A percentile compares a stretch with the other conserved stretches of the same genome.
Evolutionary conservation across 176 grass and related monocot genomes (phyloP).

Genomic region (Dactylis glomerata): DNA sequence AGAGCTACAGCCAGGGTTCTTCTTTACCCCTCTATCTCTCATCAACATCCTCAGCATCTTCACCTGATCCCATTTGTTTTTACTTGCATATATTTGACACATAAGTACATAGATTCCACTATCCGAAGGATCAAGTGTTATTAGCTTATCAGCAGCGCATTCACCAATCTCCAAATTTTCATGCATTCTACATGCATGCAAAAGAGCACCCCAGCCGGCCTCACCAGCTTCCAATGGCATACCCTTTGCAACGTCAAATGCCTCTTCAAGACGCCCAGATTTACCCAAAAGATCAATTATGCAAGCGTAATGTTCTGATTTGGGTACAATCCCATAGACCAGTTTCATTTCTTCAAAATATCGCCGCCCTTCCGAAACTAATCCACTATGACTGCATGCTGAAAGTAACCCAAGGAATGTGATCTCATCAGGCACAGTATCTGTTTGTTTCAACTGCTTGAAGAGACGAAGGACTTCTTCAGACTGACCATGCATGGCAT

Average conservation of each 20-base stretch:
- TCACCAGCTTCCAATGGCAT: constrained; percentile 51
- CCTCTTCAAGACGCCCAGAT: constrained; percentile 57
- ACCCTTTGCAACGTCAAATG: constrained; percentile 48
- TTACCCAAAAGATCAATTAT: constrained; percentile 68
- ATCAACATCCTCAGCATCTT: constrained; percentile 55
- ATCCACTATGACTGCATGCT: constrained; percentile 56
- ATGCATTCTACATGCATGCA: constrained; percentile 57
- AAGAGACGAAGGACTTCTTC: constrained; percentile 40
- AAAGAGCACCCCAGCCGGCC: constrained; percentile 62
- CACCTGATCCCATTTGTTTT: constrained; percentile 55
- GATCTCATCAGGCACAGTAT: constrained; percentile 43
- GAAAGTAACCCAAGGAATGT: constrained; percentile 67
- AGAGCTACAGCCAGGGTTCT: constrained; percentile 59
- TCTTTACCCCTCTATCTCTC: constrained; percentile 61
- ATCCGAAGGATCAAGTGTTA: constrained; percentile 47
- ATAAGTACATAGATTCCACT: constrained; percentile 73
- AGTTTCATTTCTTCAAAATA: constrained; percentile 63
- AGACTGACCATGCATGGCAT: constrained; percentile 49
- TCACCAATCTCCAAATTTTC: constrained; percentile 57
- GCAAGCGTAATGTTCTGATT: constrained; percentile 57
- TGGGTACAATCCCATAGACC: constrained; percentile 45
- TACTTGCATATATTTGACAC: constrained; percentile 65
- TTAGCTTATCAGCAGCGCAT: constrained; percentile 48
- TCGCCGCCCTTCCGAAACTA: constrained; percentile 41
- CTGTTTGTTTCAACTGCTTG: constrained; percentile 31